Evolutionary conservation across 2,329 filamentous ascomycete genomes (phyloP), one percentile per base, ranked within the genome.

Genomic region (Helotiales sp.): DNA sequence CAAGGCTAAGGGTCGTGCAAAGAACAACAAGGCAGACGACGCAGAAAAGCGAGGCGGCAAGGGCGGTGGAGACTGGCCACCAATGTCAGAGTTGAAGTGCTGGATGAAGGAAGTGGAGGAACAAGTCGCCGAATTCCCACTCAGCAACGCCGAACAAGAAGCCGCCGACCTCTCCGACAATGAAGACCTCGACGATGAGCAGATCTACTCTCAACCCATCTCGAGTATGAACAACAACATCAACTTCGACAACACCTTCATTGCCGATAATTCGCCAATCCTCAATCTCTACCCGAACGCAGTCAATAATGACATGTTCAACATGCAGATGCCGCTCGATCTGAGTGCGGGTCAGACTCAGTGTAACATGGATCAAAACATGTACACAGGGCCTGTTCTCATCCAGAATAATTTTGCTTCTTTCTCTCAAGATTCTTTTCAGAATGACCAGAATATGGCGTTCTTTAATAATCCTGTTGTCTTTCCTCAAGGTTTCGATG

Each of bases 101-200:
- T 88, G 83, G 84, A 83, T 87, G 75, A 73, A 76, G 17, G 79
- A 84, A 68, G 75, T 83, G 44, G 72, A 71, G 34, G 80, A 69
- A 54, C 58, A 50, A 38, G 65, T 60, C 33, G 57, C 48, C 79
- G 58, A 66, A 12, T 58, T 61, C 31, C 15, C 52, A 5, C 69
- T 57, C 31, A 54, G 44, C 27, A 47, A 72, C 19, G 66, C 68
- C 13, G 70, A 73, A 19, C 61, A 67, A 62, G 63, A 66, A 36
- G 75, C 73, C 22, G 74, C 76, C n/a, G 66, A 76, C 13, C 59
- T 69, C 8, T 66, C 66, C 44, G 62, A 70, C 13, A 74, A 76
- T 12, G 73, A 73, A 7, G 68, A 68, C 22, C 31, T 66, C 63
- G 71, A 72, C 3, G 63, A 64, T 54, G 57, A 64, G 38, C 46